Evolutionary conservation across 176 grass and related monocot genomes (phyloP).

Genomic region (bread wheat (Triticum aestivum)): IWGSC_CS_RefSeq_v2.1 NC_057814.1:148858757-148859256

Average conservation of each 20-base stretch:
- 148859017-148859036: not conserved
- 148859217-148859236: not conserved
- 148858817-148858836: not conserved
- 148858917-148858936: not conserved
- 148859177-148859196: not conserved
- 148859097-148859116: not conserved
- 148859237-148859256: not conserved
- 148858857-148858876: not conserved
- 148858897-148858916: not conserved
- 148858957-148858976: not conserved
- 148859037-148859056: not conserved
- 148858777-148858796: not conserved
- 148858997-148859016: not conserved
- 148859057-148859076: not conserved
- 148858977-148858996: not conserved
- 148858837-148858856: not conserved
- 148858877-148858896: not conserved
- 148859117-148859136: not conserved
- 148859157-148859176: not conserved
- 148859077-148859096: not conserved
- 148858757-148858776: not conserved
- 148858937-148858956: not conserved
- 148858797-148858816: constrained; percentile 13
- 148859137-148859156: not conserved
- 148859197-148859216: constrained; percentile 4